Base-by-base conservation (phyloP, 192 early-diverging fungal genomes). In the Gamsiella multidivaricata region DNA sequence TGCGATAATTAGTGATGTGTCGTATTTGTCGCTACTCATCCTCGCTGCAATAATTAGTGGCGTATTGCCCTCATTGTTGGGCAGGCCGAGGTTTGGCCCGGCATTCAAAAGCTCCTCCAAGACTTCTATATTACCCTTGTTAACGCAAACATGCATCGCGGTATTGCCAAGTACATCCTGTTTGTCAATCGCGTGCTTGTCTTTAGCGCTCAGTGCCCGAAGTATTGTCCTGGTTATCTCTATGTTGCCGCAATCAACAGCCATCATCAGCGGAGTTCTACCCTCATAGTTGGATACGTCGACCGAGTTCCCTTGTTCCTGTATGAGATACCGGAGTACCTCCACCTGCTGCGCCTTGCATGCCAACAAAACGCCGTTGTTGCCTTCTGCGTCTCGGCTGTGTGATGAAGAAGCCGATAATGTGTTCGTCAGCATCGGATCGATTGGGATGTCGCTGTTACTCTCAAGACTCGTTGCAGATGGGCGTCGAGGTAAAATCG, bases 131-230 rank as follows among this genome's bases (percentile, higher is more conserved):
- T 61, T 55, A 2, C 32, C 72, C 9, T 37, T 57, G 11, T 23
- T 14, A 15, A 29, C 53, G 26, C 65, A 61, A 0, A 67, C 15
- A 62, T 76, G 72, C 18, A 82, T 29, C 0, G 79, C 79, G 0
- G 85, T 70, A 22, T 82, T 81, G 20, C 83, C 82, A 32, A 80
- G 51, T 2, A 72, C 66, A 45, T 85, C 84, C 50, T 81, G 69
- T 18, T 50, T 28, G 23, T 85, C 56, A 20, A 83, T 64, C 5
- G 54, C 58, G 15, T 34, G 55, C 28, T 62, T 57, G 14, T 62
- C 56, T 31, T 74, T 34, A 2, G 7, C 29, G 18, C 15, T 17
- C 23, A 53, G 25, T 22, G 62, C 46, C 47, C 20, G n/a, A n/a
- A 84, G 66, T 3, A 84, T 55, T 1, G 74, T 7, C 31, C 15